A percentile compares a stretch with the other conserved stretches of the same genome.
Conservation (phyloP, 2,329 filamentous ascomycete genomes). For the Ophiosphaerella narmari region DNA sequence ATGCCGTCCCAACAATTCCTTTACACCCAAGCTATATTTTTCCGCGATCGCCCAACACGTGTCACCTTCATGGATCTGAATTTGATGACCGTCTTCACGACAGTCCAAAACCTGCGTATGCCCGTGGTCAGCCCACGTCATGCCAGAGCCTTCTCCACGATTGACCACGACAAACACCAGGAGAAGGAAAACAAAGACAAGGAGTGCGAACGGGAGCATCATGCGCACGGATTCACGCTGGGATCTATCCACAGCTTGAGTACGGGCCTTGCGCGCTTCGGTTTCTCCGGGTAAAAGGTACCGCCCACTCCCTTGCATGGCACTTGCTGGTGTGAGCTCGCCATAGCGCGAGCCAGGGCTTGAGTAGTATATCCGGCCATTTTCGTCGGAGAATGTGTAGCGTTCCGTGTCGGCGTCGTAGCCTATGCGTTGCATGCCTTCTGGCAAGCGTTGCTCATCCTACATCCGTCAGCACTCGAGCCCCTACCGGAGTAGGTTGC, state of each 20-base stretch:
- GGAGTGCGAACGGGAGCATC: conserved; percentile 63
- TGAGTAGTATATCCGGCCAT: conserved; percentile 58
- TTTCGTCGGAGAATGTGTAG: conserved; percentile 58
- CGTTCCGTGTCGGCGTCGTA: conserved; percentile 62
- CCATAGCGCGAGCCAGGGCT: conserved; percentile 58
- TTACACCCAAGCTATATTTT: conserved; percentile 49
- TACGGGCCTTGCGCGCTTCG: conserved; percentile 21
- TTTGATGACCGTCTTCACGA: conserved; percentile 35
- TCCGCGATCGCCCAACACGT: conserved; percentile 61
- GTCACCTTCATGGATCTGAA: conserved; percentile 54
- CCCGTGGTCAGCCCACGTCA: conserved; percentile 23
- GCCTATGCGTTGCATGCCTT: conserved; percentile 60
- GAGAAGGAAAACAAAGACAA: conserved; percentile 58
- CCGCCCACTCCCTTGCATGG: conserved; percentile 14
- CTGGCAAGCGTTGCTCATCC: conserved; percentile 60
- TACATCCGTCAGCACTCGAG: conserved; percentile 7
- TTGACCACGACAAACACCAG: conserved; percentile 43
- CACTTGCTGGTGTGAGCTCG: conserved; percentile 37
- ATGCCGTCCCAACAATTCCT: conserved; percentile 49
- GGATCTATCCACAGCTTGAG: conserved; percentile 21
- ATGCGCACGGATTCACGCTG: conserved; percentile 55
- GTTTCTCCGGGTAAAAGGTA: conserved; percentile 20
- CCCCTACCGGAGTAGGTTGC: no score
- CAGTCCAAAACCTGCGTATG: conserved; percentile 19
- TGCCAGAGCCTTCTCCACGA: conserved; percentile 3